These are phyloP conservation scores for Magnusiomyces ingens DNA, from an alignment of 1,139 yeast species.

Conservation along the genomic window DNA sequence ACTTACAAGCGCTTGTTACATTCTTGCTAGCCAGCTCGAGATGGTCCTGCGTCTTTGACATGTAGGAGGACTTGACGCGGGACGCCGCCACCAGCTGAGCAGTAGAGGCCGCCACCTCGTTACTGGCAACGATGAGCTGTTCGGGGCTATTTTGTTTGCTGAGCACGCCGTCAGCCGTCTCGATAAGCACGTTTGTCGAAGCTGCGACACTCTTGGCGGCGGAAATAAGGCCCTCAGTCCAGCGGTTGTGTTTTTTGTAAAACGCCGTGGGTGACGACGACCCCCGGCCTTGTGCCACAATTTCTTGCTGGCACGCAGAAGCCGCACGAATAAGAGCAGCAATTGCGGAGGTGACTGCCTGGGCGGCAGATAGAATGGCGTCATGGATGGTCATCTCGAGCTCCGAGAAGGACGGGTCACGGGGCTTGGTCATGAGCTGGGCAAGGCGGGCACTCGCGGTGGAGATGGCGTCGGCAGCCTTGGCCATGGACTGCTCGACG, in stretches of 20 bases:
- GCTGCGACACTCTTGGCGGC: conserved; percentile 88
- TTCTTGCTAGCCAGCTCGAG: conserved; percentile 63
- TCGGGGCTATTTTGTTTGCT: conserved; percentile 61
- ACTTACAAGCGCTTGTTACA: conserved; percentile 70
- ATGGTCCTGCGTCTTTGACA: conserved; percentile 70
- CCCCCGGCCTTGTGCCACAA: conserved; percentile 68
- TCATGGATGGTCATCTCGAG: conserved; percentile 68
- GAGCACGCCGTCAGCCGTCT: conserved; percentile 81
- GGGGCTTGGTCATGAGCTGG: conserved; percentile 43
- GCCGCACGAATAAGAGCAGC: conserved; percentile 68
- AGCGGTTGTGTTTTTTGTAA: conserved; percentile 80
- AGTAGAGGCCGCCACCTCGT: conserved; percentile 88
- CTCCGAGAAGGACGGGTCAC: conserved; percentile 50
- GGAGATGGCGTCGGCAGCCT: conserved; percentile 64
- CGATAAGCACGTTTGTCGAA: conserved; percentile 71
- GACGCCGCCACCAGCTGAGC: conserved; percentile 92
- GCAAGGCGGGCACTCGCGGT: conserved; percentile 58
- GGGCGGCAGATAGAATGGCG: conserved; percentile 71
- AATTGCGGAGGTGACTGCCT: conserved; percentile 76
- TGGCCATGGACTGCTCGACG: conserved; percentile 65
- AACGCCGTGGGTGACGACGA: conserved; percentile 63
- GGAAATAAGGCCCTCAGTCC: conserved; percentile 92
- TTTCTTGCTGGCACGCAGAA: conserved; percentile 75
- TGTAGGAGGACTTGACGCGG: conserved; percentile 73
- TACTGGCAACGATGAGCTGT: conserved; percentile 82